Conservation (phyloP, 139 green algal species). For the Mesostigma viride region DNA sequence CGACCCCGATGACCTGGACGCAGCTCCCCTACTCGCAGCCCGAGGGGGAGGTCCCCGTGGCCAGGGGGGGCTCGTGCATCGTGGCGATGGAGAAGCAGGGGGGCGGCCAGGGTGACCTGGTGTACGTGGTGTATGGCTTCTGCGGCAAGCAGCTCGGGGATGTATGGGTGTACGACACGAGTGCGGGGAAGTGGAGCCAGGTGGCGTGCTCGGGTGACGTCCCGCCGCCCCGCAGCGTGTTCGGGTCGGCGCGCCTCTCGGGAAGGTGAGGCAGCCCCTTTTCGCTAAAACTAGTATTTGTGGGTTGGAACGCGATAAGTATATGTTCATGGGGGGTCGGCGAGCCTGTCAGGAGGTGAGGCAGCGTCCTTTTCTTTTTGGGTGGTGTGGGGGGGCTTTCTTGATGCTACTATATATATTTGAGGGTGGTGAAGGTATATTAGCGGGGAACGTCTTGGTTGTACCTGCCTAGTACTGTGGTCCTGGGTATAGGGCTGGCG, state of each 20-base stretch:
- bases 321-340: neutral
- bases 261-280: neutral
- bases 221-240: neutral
- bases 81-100: neutral
- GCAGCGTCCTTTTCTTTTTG: too few species aligned
- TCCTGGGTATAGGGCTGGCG: too few species aligned
- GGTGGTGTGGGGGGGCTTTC: too few species aligned
- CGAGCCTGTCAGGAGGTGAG: neutral
- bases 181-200: neutral
- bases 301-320: neutral
- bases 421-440: too few species aligned
- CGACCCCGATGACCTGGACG: neutral
- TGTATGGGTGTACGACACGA: neutral
- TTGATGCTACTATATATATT: too few species aligned
- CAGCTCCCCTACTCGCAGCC: neutral
- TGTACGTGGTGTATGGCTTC: neutral
- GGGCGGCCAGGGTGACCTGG: neutral
- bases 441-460: too few species aligned
- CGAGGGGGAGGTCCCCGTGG: neutral
- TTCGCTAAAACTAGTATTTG: neutral
- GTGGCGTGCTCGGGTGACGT: neutral
- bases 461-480: too few species aligned
- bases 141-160: neutral
- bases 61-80: neutral
- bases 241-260: neutral